Base-by-base conservation (phyloP, 2,329 filamentous ascomycete species). In the Alternaria panax region DNA sequence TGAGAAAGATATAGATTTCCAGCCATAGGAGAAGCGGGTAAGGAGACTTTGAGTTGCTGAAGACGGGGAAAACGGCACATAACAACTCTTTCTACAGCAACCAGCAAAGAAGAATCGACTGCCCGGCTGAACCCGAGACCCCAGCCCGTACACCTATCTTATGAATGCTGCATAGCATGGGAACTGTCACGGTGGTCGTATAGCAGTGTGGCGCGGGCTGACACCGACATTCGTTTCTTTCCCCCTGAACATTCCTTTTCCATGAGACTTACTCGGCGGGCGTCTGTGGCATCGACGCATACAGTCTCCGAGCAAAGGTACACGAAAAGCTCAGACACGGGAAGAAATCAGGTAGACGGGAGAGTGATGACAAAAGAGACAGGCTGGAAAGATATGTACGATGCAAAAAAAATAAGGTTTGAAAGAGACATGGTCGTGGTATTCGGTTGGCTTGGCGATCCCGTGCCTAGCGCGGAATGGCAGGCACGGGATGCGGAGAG, bases 401-500 rank as follows among this genome's bases (percentile, higher is more conserved):
- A 18, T 27, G 32, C 0, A n/a, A 2, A n/a, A 1, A n/a, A 16
- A 9, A 2, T 6, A 14, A 36, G 32, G 7, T n/a, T 36, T 14
- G 7, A 16, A 34, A 34, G 45, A 32, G 32, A 18, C 18, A 11
- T 40, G 38, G 18, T 27, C 7, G 12, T n/a, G 42, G 24, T 38
- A 20, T 43, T 7, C n/a, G 30, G 30, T 34, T 25, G 14, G 28
- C 12, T 25, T 41, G 20, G n/a, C 45, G 30, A 7, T 20, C 32
- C 27, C 6, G 40, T n/a, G 41, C 24, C 40, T 57, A 57, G 48
- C 48, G 55, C 30, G 27, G 16, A 36, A 1, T 38, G 43, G 41
- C 47, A 46, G 48, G 54, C 54, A 41, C 51, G 51, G 45, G 51
- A 55, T 43, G 45, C 28, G 40, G 43, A 51, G 56, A 40, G 51